These are phyloP conservation scores for Neonectria sp. DNA, from an alignment of 2,329 filamentous ascomycete species.

Conservation along the genomic window DNA sequence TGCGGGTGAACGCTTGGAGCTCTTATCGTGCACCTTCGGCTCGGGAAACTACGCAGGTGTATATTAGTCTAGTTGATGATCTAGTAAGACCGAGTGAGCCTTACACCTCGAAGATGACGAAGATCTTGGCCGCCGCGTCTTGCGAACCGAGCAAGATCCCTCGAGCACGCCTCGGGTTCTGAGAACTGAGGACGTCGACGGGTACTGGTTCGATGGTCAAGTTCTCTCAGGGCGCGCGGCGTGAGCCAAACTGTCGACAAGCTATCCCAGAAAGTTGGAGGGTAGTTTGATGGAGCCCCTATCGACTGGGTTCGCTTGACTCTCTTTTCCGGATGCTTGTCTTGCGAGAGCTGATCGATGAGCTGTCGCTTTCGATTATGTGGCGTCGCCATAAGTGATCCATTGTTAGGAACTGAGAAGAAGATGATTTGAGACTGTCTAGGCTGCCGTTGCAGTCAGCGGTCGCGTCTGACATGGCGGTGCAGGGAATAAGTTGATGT, in stretches of 20 bases:
- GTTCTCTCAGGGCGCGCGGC: not conserved
- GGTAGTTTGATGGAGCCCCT: not conserved
- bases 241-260: not conserved
- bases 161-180: not conserved
- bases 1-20: too few species aligned
- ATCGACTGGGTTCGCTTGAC: not conserved
- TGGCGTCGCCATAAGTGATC: not conserved
- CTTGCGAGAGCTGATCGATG: not conserved
- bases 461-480: not conserved
- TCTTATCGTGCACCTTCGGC: slow-evolving; percentile 3
- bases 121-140: slow-evolving; percentile 46
- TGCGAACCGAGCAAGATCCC: slow-evolving; percentile 41
- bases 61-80: not conserved
- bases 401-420: not conserved
- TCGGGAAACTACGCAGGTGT: not conserved
- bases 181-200: not conserved
- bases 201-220: not conserved
- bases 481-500: too few species aligned
- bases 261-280: not conserved
- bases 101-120: slow-evolving; percentile 37
- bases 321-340: not conserved
- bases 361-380: not conserved
- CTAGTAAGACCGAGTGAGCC: not conserved
- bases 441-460: not conserved
- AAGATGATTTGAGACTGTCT: not conserved